A percentile compares a stretch with the other conserved stretches of the same genome.
These are phyloP conservation scores for Termitomyces sp. DNA, from an alignment of 1,284 basidiomycete genomes.

Conservation along the genomic window DNA sequence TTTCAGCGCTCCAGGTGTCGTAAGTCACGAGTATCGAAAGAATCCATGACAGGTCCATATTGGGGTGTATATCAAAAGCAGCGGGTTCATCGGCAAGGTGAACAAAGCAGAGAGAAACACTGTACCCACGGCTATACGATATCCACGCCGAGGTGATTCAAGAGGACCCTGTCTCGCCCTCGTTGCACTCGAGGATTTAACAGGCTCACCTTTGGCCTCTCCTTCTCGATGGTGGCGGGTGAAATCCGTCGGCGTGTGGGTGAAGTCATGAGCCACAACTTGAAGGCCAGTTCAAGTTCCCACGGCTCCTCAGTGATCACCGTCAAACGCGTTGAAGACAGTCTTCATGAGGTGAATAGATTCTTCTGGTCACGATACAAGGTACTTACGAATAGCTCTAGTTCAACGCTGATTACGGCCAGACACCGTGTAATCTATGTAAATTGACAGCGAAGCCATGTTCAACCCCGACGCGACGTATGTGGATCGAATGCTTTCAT, in stretches of 20 bases:
- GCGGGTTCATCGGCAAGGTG: background rate
- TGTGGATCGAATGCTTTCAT: background rate
- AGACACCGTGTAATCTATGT: constrained; percentile 8
- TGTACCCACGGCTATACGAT: background rate
- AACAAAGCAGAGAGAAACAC: background rate
- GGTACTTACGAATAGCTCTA: background rate
- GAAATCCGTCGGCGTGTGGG: background rate
- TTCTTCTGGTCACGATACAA: background rate
- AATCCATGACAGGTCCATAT: background rate
- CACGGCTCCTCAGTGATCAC: background rate
- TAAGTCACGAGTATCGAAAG: background rate
- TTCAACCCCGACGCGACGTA: constrained; percentile 1
- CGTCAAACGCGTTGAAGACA: background rate
- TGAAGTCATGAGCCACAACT: background rate
- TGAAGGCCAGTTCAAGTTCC: background rate
- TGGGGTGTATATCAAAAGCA: background rate
- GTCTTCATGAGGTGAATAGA: background rate
- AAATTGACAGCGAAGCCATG: constrained; percentile 4
- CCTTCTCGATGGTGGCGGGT: background rate
- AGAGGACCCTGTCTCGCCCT: background rate
- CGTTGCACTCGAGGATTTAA: background rate
- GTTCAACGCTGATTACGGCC: constrained; percentile 8
- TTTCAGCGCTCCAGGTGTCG: background rate
- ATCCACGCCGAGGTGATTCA: background rate
- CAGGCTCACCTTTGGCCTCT: background rate